These are phyloP conservation scores for Spatholobus suberectus DNA, from an alignment of 306 rosid genomes.

Conservation along the genomic window DNA sequence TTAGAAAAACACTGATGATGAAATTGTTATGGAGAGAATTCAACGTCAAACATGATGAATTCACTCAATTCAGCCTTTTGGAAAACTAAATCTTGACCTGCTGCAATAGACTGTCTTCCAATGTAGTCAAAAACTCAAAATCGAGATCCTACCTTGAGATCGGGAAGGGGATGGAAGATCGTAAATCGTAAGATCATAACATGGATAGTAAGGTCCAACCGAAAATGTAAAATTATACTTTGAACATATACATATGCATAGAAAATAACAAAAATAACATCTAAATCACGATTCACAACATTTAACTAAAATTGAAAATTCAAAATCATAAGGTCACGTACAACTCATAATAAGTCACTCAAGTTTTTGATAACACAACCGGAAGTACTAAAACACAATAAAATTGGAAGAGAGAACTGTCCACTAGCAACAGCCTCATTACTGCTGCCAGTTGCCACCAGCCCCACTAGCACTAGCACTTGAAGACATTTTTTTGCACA, in stretches of 20 bases:
- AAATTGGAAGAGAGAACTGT: not conserved
- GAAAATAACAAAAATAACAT: not conserved
- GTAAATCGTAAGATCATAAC: not conserved
- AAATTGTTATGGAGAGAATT: not conserved
- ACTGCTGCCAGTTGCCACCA: not conserved
- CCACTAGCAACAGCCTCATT: not conserved
- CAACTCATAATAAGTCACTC: not conserved
- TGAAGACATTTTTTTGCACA: not conserved
- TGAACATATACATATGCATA: not conserved
- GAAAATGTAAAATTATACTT: not conserved
- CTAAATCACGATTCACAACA: not conserved
- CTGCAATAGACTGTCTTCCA: not conserved
- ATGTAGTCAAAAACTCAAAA: not conserved
- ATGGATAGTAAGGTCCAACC: not conserved
- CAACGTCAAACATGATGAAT: not conserved
- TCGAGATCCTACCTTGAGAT: not conserved
- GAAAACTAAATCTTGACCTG: not conserved
- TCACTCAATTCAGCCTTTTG: not conserved
- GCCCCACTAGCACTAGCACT: not conserved
- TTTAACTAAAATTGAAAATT: not conserved
- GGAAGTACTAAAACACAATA: not conserved
- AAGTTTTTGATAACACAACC: not conserved
- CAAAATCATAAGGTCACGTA: not conserved
- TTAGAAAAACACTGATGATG: not conserved
- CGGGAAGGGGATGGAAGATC: not conserved